Base-by-base conservation (phyloP, 78 protist species). In the Chrysochromulina parva region DNA sequence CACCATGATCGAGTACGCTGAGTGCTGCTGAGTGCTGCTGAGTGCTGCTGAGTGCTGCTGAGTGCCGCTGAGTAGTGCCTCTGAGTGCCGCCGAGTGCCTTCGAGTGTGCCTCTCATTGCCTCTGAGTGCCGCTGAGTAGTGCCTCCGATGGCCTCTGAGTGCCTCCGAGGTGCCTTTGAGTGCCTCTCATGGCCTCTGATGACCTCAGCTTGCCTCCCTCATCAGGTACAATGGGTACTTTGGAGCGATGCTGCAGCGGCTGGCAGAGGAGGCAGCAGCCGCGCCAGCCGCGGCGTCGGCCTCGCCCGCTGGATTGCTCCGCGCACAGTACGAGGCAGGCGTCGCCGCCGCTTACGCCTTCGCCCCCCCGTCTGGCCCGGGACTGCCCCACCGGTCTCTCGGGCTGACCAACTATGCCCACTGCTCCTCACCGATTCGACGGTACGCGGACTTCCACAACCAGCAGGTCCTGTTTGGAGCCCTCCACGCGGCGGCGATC, bases 1-100 rank as follows among this genome's bases (percentile, higher is more conserved):
- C 86, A 58, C 91, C 3, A 88, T 88, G 91, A n/a, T 88, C 47
- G 91, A 88, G 85, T 88, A 65, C 90, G 62, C 57, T 76, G 26
- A 60, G 66, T 13, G 66, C n/a, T n/a, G n/a, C n/a, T n/a, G n/a
- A n/a, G n/a, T n/a, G n/a, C n/a, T n/a, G n/a, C n/a, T n/a, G n/a
- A n/a, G n/a, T n/a, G n/a, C n/a, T n/a, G n/a, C n/a, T n/a, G n/a
- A n/a, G n/a, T n/a, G n/a, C n/a, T n/a, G n/a, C n/a, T n/a, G n/a
- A n/a, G n/a, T n/a, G n/a, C n/a, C n/a, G n/a, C n/a, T n/a, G n/a
- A n/a, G n/a, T n/a, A n/a, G n/a, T n/a, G n/a, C n/a, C n/a, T n/a
- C n/a, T n/a, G n/a, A n/a, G n/a, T n/a, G n/a, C n/a, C n/a, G n/a
- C n/a, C n/a, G n/a, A n/a, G n/a, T n/a, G n/a, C n/a, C n/a, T n/a